These are phyloP conservation scores for Antitrichia curtipendula DNA, from an alignment of 225 moss, liverwort and hornwort species.

Conservation along the genomic window DNA sequence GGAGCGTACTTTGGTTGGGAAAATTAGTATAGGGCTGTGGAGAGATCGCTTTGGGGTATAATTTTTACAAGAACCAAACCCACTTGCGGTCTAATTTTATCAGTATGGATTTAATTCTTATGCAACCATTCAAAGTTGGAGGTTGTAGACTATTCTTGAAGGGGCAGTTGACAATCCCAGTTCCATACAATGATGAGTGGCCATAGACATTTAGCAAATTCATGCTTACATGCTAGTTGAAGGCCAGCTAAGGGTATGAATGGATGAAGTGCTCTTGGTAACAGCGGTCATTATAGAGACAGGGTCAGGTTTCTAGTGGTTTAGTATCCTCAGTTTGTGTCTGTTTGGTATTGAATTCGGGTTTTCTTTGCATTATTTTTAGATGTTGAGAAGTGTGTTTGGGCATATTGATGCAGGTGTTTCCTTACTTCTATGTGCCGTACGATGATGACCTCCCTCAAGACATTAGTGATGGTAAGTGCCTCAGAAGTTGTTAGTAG, in stretches of 20 bases:
- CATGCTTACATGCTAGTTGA: not conserved
- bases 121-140: not conserved
- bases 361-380: not conserved
- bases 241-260: not conserved
- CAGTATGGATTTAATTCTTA: not conserved
- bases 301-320: not conserved
- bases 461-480: slow-evolving; percentile 69
- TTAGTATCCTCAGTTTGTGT: not conserved
- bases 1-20: not conserved
- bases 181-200: not conserved
- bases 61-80: not conserved
- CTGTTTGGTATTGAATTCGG: not conserved
- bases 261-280: not conserved
- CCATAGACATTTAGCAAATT: not conserved
- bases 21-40: not conserved
- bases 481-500: not conserved
- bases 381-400: not conserved
- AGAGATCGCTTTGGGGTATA: not conserved
- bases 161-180: not conserved
- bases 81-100: not conserved
- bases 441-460: slow-evolving; percentile 90
- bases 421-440: slow-evolving; percentile 89
- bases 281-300: not conserved
- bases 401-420: slow-evolving; percentile 37
- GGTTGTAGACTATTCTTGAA: not conserved